Base-by-base conservation (phyloP, 108 stramenopile genomes). In the Fragilaria crotonensis region DNA sequence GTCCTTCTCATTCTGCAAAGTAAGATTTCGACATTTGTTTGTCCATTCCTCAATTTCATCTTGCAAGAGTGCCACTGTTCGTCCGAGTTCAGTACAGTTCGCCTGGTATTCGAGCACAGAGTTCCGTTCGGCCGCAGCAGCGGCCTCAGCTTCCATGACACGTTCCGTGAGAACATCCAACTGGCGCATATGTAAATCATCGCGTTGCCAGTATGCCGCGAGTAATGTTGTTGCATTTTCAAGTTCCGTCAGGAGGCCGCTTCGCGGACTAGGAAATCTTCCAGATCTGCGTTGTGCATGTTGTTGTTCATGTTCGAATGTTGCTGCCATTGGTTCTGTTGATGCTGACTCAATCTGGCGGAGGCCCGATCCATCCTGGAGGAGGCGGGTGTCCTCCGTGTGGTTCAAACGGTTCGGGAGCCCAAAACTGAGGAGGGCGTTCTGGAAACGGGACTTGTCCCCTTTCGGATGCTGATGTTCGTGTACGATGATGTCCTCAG, bases 151-250 rank as follows among this genome's bases (percentile, higher is more conserved):
- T 31, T 87, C 85, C 26, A 86, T 79, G 44, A 90, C 54, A 23
- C 85, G 79, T 63, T 90, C 85, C 31, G 83, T 83, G 26, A 90
- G 50, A 18, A 83, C 70, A 55, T 87, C 89, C 19, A 87, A 65
- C 33, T 78, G 75, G 19, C 66, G 72, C 30, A 64, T 57, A 33
- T 83, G 75, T 41, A 78, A 25, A 49, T 76, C 75, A 52, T 83
- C 77, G 21, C 71, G 64, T 52, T 72, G 65, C 65, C 70, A 65
- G 67, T 70, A 46, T 26, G 30, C 48, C 4, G 32, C 19, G 22
- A 73, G 25, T 5, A 70, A 46, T 19, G 54, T 33, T 0, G 81
- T 78, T 9, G 75, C 25, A 62, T 78, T 83, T 30, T 76, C 62
- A 9, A 83, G 45, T 32, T 76, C 70, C 1, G 33, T 5, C 3